Evolutionary conservation across 768 basidiomycete species (phyloP).

Genomic region (Terana coerulea): DNA sequence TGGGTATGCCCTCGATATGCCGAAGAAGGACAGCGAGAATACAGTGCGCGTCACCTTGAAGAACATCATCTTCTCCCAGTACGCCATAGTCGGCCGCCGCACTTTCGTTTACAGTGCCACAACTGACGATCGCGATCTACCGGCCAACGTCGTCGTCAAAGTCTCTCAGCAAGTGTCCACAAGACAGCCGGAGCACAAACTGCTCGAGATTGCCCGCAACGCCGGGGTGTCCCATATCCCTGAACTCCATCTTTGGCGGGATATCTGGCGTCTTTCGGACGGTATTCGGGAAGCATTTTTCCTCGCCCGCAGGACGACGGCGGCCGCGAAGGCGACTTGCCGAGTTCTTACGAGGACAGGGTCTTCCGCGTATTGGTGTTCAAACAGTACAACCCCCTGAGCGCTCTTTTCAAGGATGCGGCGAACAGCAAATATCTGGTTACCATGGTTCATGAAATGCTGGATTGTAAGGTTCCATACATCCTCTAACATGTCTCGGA

Average conservation of each 20-base stretch:
- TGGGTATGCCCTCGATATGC: neutral
- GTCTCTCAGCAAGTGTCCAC: neutral
- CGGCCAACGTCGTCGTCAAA: neutral
- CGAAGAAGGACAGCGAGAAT: neutral
- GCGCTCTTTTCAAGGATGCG: neutral
- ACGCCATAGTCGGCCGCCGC: neutral
- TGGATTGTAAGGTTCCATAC: slow-evolving; percentile 2
- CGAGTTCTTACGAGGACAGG: neutral
- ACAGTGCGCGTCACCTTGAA: neutral
- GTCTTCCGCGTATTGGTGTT: neutral
- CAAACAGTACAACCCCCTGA: neutral
- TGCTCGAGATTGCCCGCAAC: neutral
- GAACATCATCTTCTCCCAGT: neutral
- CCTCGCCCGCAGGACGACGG: slow-evolving; percentile 1
- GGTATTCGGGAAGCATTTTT: no score
- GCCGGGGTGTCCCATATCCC: slow-evolving; percentile 2
- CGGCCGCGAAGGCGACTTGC: neutral
- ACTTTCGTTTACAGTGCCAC: slow-evolving; percentile 1
- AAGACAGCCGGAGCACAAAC: neutral
- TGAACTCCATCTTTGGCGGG: neutral
- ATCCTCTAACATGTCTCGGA: neutral
- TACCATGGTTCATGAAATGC: slow-evolving; percentile 2
- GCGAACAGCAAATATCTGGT: neutral
- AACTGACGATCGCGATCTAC: neutral
- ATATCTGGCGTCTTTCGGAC: neutral